Evolutionary conservation across 2,329 filamentous ascomycete genomes (phyloP), one percentile per base, ranked within the genome.

Genomic region (Fusarium coffeatum): DNA sequence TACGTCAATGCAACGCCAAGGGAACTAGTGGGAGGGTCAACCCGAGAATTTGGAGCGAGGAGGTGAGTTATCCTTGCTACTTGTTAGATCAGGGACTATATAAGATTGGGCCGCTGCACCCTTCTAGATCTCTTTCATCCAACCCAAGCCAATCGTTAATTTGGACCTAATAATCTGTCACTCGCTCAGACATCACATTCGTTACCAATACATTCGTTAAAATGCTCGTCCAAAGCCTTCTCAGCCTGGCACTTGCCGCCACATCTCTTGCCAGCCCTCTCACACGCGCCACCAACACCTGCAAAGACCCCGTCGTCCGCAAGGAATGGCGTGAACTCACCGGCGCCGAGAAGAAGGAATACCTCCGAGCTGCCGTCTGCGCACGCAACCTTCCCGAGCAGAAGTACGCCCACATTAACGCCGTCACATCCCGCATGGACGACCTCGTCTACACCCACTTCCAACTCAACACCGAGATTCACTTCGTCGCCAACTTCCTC

Each of bases 311-410:
- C 3, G 61, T 54, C 16, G 22, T 66, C 11, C 63, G 63, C 0
- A 66, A 66, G 28, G 63, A 66, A 54, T 66, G 63, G 63, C 63
- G 63, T 4, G 63, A 66, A 28, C 63, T 66, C 16, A 66, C 61
- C 3, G 16, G 22, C 4, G 28, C 61, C 1, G 63, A 66, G 9
- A 59, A 66, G 41, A 18, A 30, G 1, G 63, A 66, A 15, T 66
- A 66, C 27, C 28, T 66, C 1, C 63, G 63, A 11, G 63, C 63
- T 4, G 63, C 63, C 13, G 61, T 66, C 3, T 66, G 63, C 22
- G 23, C 43, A 8, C 63, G 63, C 5, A 60, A 66, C 28, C 61
- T 66, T 4, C 63, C 63, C 20, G 43, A 45, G 2, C 12, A 66
- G 8, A 23, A 23, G 8, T 66, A 66, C 7, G 5, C 22, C 6